These are phyloP conservation scores for Ceratocystiopsis brevicomis DNA, from an alignment of 2,329 filamentous ascomycete genomes.

Conservation along the genomic window DNA sequence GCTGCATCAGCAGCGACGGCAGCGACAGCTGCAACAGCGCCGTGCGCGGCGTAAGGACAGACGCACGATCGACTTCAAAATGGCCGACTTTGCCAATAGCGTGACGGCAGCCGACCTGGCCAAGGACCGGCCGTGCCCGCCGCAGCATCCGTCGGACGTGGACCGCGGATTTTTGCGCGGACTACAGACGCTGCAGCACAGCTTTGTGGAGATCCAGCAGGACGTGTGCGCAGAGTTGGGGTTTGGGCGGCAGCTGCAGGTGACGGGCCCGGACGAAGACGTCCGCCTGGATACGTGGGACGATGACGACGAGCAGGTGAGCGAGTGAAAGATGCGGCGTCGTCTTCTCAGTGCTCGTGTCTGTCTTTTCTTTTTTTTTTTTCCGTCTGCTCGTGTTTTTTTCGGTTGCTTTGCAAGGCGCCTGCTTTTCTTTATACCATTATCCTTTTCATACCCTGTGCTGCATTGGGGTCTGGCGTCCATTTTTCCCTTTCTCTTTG, in stretches of 20 bases:
- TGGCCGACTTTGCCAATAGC: conserved; percentile 97
- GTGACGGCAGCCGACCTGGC: conserved; percentile 68
- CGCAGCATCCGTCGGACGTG: conserved; percentile 58
- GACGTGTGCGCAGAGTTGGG: conserved; percentile 45
- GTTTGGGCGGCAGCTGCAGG: conserved; percentile 13
- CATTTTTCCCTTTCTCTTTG: too few relatives aligned
- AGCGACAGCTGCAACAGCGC: conserved; percentile 11
- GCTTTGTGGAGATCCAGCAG: conserved; percentile 72
- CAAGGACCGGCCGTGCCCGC: conserved; percentile 51
- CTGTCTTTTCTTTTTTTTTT: background rate
- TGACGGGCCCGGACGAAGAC: conserved; percentile 1
- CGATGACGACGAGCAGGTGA: conserved; percentile 15
- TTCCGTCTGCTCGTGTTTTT: too few relatives aligned
- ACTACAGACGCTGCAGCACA: conserved; percentile 56
- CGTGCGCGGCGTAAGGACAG: conserved; percentile 19
- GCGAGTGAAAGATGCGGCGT: conserved; percentile 11
- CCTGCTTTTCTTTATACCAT: too few relatives aligned
- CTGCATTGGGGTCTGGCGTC: too few relatives aligned
- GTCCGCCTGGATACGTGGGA: conserved; percentile 8
- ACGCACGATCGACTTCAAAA: conserved; percentile 71
- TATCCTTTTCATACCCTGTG: too few relatives aligned
- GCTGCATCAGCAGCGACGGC: conserved; percentile 11
- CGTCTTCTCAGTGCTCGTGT: background rate
- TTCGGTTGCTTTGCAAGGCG: too few relatives aligned
- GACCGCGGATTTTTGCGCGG: conserved; percentile 83